A percentile compares a stretch with the other conserved stretches of the same genome.
Conservation (phyloP, 208 protist genomes). For the Leishmania amazonensis region DNA sequence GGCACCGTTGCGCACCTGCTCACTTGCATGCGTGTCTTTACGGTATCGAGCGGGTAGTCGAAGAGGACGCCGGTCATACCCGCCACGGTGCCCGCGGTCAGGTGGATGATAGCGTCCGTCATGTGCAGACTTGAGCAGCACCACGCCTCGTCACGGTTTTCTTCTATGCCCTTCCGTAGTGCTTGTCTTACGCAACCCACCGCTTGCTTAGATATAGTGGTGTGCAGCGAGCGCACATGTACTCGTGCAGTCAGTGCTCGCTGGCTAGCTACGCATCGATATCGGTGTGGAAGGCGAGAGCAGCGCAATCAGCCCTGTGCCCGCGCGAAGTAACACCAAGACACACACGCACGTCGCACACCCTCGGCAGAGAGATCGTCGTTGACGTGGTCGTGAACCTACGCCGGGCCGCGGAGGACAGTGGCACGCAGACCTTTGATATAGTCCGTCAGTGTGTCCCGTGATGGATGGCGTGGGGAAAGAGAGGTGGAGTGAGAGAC, state of each 20-base stretch:
- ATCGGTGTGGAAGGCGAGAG: neutral
- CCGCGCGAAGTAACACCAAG: neutral
- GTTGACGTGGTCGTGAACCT: neutral
- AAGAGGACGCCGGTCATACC: conserved; percentile 63
- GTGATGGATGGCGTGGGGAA: neutral
- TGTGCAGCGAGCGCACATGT: neutral
- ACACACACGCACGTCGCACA: neutral
- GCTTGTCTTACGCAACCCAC: neutral
- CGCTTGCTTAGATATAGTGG: neutral
- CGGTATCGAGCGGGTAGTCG: conserved; percentile 88
- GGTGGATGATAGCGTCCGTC: conserved; percentile 28
- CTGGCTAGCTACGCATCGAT: neutral
- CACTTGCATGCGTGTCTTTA: conserved; percentile 83
- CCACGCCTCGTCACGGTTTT: neutral
- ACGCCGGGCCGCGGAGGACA: too few species aligned
- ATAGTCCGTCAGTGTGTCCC: neutral
- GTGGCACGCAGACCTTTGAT: neutral
- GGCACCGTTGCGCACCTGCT: conserved; percentile 1
- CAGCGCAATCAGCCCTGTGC: neutral
- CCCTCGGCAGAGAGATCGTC: neutral
- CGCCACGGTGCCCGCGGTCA: conserved; percentile 63
- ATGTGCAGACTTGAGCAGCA: neutral
- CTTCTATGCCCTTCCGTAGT: too few species aligned
- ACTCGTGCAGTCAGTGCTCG: neutral
- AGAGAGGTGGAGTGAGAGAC: neutral